Evolutionary conservation across 1,139 yeast species (phyloP), one percentile per base, ranked within the genome.

Genomic region (Sugiyamaella castrensis): DNA sequence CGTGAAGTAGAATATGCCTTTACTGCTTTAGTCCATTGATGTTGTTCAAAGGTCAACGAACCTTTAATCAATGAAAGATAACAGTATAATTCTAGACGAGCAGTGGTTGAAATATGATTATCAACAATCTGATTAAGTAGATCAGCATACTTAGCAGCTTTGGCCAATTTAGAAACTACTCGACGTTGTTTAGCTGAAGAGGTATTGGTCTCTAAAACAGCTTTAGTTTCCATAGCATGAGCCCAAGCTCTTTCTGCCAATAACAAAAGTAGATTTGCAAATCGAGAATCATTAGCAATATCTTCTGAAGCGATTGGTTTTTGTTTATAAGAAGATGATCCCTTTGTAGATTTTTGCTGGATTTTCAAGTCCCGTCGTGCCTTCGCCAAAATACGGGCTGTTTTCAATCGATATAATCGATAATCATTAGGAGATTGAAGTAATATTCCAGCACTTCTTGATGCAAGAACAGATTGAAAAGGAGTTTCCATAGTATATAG

Each of bases 221-320:
- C 71, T 55, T 79, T 80, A 50, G 82, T 74, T 64, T 85, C 91
- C 65, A 80, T 74, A 0, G 91, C 85, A 59, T 77, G 80, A 34
- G 87, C 73, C 64, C 82, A 71, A 56, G 84, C 84, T 59, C 92
- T 74, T 65, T 87, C 95, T 0, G 84, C 81, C 9, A 76, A 73
- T 26, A 76, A 69, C 30, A 85, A 70, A 24, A 77, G 65, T 16
- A 85, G 65, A 28, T 68, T 64, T 11, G 81, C 87, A 59, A 67
- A 77, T 48, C 71, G 66, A 9, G 67, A 55, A 58, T 82, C 76
- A n/a, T 61, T 52, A 2, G 65, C 67, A 58, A 80, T 79, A 51
- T 80, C 76, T n/a, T 71, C 77, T 0, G 65, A 51, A 2, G 73
- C 59, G 37, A 82, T 73, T 8, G 49, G 31, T 35, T 52, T 54